These are phyloP conservation scores for Candida ulmi DNA, from an alignment of 805 yeast species.

Conservation along the genomic window DNA sequence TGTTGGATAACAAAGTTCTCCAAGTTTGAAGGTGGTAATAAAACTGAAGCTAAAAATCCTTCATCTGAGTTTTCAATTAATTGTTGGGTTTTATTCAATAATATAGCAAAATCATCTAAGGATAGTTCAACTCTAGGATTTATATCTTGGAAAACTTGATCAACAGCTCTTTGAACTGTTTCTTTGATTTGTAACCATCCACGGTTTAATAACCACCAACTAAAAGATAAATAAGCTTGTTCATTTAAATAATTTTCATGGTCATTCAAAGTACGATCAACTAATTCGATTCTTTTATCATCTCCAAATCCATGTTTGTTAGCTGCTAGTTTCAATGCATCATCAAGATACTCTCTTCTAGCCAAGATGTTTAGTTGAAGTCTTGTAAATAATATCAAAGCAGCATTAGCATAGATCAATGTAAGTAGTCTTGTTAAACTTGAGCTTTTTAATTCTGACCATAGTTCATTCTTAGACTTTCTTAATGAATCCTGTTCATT, in stretches of 20 bases:
- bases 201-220: conserved; percentile 90
- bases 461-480: conserved; percentile 59
- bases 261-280: conserved; percentile 16
- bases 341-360: conserved; percentile 75
- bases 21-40: conserved; percentile 47
- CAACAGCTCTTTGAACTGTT: conserved; percentile 51
- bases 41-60: conserved; percentile 24
- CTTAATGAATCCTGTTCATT: conserved; percentile 3
- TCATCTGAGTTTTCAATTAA: conserved; percentile 25
- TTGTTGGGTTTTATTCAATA: conserved; percentile 34
- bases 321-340: conserved; percentile 69
- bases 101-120: conserved; percentile 49
- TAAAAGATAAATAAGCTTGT: conserved; percentile 77
- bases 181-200: conserved; percentile 66
- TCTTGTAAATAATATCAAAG: conserved; percentile 72
- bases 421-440: conserved; percentile 72
- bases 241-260: conserved; percentile 51
- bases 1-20: conserved; percentile 52
- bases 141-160: conserved; percentile 51
- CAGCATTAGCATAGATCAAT: conserved; percentile 59
- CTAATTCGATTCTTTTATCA: conserved; percentile 7
- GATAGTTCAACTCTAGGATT: conserved; percentile 72
- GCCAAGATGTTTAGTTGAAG: conserved; percentile 86
- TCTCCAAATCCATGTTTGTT: conserved; percentile 26
- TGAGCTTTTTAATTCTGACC: conserved; percentile 76